A percentile compares a stretch with the other conserved stretches of the same genome.
These are phyloP conservation scores for Corylus avellana DNA, from an alignment of 306 rosid species.

Conservation along the genomic window DNA sequence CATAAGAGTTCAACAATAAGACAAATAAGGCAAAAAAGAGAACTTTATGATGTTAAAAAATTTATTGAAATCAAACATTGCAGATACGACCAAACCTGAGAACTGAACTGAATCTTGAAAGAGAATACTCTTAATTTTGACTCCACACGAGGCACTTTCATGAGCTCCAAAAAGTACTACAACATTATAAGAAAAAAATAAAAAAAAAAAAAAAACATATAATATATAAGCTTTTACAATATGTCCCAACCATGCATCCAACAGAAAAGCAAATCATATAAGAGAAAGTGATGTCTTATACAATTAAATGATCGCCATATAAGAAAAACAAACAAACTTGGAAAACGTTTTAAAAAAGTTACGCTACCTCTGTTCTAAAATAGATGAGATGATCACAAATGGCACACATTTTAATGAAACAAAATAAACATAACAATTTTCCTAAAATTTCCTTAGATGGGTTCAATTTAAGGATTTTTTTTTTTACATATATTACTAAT, in stretches of 20 bases:
- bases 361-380: too few relatives aligned
- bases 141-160: slow-evolving; percentile 99
- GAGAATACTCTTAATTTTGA: slow-evolving; percentile 91
- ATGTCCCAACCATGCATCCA: neutral
- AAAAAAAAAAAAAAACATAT: slow-evolving; percentile 4
- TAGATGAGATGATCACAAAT: neutral
- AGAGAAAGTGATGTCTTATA: neutral
- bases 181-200: slow-evolving; percentile 29
- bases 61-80: slow-evolving; percentile 23
- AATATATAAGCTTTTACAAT: neutral
- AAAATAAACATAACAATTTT: neutral
- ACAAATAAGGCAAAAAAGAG: slow-evolving; percentile 25
- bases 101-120: slow-evolving; percentile 86
- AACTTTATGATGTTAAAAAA: slow-evolving; percentile 4
- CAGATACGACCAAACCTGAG: slow-evolving; percentile 77
- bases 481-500: too few relatives aligned
- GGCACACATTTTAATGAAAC: neutral
- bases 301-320: neutral
- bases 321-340: neutral
- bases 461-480: too few relatives aligned
- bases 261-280: neutral
- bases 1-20: slow-evolving; percentile 28
- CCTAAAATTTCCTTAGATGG: neutral
- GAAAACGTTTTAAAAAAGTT: neutral
- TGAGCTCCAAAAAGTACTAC: slow-evolving; percentile 89